Conservation (phyloP, 176 grass and related monocot genomes). For the Hordeum marinum region DNA sequence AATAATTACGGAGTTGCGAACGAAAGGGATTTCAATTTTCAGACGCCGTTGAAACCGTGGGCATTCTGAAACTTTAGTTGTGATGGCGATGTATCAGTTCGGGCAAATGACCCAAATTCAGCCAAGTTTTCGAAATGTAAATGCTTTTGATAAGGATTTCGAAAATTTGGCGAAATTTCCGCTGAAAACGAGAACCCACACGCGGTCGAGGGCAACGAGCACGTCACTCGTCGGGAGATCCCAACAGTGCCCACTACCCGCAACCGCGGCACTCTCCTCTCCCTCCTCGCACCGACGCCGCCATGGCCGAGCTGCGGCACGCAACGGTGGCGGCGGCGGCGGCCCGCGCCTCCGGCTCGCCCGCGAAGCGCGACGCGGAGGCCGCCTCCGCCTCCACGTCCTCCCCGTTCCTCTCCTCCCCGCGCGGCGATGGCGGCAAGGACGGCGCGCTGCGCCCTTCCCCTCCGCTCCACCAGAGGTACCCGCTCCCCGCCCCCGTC, state of each 20-base stretch:
- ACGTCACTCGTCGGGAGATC: background rate
- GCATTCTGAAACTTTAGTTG: too few relatives aligned
- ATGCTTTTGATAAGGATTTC: too few relatives aligned
- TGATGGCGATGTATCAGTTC: too few relatives aligned
- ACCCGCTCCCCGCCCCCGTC: slow-evolving; percentile 31
- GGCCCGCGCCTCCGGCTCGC: slow-evolving; percentile 42
- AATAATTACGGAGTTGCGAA: too few relatives aligned
- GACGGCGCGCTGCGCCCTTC: slow-evolving; percentile 43
- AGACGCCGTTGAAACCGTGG: too few relatives aligned
- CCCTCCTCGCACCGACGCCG: background rate
- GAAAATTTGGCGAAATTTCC: too few relatives aligned
- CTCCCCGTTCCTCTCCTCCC: slow-evolving; percentile 46
- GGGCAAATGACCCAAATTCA: too few relatives aligned
- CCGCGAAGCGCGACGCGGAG: slow-evolving; percentile 52
- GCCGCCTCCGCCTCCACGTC: slow-evolving; percentile 9
- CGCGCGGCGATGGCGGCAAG: slow-evolving; percentile 26
- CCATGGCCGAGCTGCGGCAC: slow-evolving; percentile 92
- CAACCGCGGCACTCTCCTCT: too few relatives aligned
- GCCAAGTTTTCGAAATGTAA: too few relatives aligned
- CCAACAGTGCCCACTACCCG: background rate
- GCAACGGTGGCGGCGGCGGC: slow-evolving; percentile 48
- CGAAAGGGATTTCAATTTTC: too few relatives aligned
- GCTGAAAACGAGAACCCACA: too few relatives aligned
- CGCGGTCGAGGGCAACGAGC: too few relatives aligned
- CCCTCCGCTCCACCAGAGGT: slow-evolving; percentile 34